phyloP scores from a whole-genome alignment of 345 rosid genomes.

The Moringa oleifera region DNA sequence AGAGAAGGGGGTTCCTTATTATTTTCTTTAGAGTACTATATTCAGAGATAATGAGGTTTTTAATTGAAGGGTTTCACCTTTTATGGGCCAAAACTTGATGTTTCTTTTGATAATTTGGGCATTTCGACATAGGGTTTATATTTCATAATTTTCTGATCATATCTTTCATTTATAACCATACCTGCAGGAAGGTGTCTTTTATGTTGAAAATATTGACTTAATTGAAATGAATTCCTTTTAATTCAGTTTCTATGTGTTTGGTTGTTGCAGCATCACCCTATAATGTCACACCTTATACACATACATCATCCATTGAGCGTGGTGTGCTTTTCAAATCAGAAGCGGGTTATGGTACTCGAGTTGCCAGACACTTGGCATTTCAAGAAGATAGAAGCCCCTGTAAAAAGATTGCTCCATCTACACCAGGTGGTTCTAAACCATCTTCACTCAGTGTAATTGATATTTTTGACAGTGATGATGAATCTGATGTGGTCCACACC shows the following conservation, averaged over 20 bases:
- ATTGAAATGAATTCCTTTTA: not conserved
- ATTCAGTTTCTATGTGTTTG: not conserved
- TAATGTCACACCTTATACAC: conserved; percentile 25
- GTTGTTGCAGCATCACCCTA: conserved; percentile 33
- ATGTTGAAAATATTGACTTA: no score
- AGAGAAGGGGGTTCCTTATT: not conserved
- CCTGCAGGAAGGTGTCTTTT: no score
- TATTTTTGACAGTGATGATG: conserved; percentile 49
- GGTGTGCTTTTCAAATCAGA: conserved; percentile 10
- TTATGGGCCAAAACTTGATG: not conserved
- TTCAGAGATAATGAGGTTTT: not conserved
- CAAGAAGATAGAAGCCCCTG: conserved; percentile 28
- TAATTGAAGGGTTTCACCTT: not conserved
- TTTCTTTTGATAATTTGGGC: not conserved
- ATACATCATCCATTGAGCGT: conserved; percentile 8
- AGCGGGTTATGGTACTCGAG: conserved; percentile 15
- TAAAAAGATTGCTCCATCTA: conserved; percentile 41
- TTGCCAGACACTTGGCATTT: conserved; percentile 39
- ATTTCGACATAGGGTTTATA: not conserved
- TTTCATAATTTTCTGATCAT: not conserved
- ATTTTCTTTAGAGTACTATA: not conserved
- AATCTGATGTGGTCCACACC: conserved; percentile 12
- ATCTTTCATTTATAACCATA: no score
- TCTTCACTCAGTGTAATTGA: conserved; percentile 27
- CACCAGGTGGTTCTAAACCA: conserved; percentile 26